Evolutionary conservation across 495 filamentous ascomycete species (phyloP), one percentile per base, ranked within the genome.

Genomic region (Bombardia bombarda): DNA sequence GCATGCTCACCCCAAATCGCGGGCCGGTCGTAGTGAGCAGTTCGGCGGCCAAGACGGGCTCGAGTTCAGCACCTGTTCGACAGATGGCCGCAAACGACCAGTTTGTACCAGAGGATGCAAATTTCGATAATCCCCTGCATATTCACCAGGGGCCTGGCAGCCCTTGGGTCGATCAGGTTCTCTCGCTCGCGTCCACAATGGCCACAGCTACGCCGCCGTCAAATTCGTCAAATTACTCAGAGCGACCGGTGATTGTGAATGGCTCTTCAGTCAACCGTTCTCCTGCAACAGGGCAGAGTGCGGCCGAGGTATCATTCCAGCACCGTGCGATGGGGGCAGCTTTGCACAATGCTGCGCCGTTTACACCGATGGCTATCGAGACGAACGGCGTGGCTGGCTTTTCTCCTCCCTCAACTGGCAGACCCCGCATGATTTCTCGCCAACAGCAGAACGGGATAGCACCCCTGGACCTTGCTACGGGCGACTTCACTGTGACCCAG

Each of bases 241-340:
- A 68, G 6, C 58, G 62, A 30, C 72, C 73, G 6, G 47, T 74
- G 1, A 65, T 77, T 9, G 73, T 70, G 6, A 74, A 75, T 53
- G 72, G 73, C 7, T 70, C 72, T 7, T 54, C 56, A 10, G 38
- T 51, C 4, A 47, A 43, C 19, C 54, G 57, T n/a, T 51, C 56
- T 26, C 58, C 58, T 1, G 21, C 38, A 7, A 13, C 49, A 2
- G 24, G 41, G 9, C 47, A 47, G 9, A 46, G 28, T 23, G 10
- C 37, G 23, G 24, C 40, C 0, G 63, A 64, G 22, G 41, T 49
- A 7, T 55, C 60, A 7, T 58, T 62, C 39, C 49, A 56, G 18
- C 60, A 62, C 9, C 56, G 60, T 14, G 21, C 56, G 3, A 50
- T 55, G 33, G 55, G 55, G 18, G 39, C 37, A 16, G 43, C 40